Conservation (phyloP, 2,329 filamentous ascomycete species). For the Sclerotinia subarctica region DNA sequence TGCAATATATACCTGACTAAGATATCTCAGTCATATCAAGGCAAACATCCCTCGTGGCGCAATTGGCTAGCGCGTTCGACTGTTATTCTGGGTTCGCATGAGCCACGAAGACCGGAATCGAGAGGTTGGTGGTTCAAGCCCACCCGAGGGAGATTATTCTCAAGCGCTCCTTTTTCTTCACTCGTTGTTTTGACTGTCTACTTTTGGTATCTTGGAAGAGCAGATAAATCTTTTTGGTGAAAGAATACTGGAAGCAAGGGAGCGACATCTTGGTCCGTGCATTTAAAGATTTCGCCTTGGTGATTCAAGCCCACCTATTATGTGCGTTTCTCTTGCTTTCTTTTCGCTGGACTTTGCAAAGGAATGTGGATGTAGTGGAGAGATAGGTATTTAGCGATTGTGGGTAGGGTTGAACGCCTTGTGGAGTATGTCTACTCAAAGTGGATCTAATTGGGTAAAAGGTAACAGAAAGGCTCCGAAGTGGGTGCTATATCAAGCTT, state of each 20-base stretch:
- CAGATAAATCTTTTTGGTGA: background rate
- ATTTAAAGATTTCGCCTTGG: background rate
- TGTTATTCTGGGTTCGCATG: constrained; percentile 1
- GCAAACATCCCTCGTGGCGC: constrained; percentile 19
- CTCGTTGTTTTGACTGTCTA: background rate
- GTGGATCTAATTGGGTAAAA: constrained; percentile 8
- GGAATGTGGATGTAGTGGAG: constrained; percentile 2
- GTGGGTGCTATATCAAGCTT: background rate
- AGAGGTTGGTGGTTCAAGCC: constrained; percentile 19
- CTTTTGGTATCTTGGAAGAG: background rate
- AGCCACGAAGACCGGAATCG: background rate
- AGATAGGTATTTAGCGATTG: background rate
- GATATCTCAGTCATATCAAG: accelerated
- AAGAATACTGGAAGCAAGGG: background rate
- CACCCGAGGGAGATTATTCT: constrained; percentile 1
- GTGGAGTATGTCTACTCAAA: background rate
- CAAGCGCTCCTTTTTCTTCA: background rate
- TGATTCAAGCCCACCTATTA: background rate
- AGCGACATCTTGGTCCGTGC: background rate
- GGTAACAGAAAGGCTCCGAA: background rate
- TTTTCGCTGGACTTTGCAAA: background rate
- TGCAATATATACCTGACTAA: background rate
- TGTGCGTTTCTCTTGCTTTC: background rate
- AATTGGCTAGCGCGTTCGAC: constrained; percentile 22
- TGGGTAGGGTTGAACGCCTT: background rate